phyloP scores from a whole-genome alignment of 306 rosid species.

The Malus sylvestris region DNA sequence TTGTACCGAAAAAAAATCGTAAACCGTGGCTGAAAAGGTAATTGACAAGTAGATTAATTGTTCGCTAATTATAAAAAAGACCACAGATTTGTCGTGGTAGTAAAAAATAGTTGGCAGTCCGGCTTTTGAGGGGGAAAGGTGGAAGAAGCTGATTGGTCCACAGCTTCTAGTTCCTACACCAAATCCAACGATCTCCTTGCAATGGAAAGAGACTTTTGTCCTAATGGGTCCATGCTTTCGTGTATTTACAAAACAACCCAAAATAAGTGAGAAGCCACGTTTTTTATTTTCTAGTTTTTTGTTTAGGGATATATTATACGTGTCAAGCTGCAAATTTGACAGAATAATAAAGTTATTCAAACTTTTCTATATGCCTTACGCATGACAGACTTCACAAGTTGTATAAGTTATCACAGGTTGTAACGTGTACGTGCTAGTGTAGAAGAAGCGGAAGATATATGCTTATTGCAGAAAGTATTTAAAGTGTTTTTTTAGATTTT shows the following conservation, averaged over 20 bases:
- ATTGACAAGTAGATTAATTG: not conserved
- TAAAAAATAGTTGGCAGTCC: not conserved
- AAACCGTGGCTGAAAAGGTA: not conserved
- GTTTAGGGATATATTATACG: too few relatives aligned
- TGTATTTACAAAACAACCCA: not conserved
- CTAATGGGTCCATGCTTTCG: not conserved
- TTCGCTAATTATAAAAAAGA: not conserved
- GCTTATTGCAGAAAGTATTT: rapidly evolving
- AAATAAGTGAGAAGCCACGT: not conserved
- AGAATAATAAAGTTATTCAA: too few relatives aligned
- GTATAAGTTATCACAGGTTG: too few relatives aligned
- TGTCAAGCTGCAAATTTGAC: not conserved
- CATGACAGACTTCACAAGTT: too few relatives aligned
- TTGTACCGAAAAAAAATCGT: too few relatives aligned
- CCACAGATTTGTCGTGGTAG: not conserved
- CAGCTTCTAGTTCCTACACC: not conserved
- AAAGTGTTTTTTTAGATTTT: too few relatives aligned
- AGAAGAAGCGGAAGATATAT: too few relatives aligned
- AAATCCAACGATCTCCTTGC: not conserved
- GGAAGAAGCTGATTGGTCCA: not conserved
- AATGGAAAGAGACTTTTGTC: not conserved
- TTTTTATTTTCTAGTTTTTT: too few relatives aligned
- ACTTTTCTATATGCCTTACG: too few relatives aligned
- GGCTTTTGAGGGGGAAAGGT: not conserved
- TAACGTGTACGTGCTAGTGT: too few relatives aligned